Evolutionary conservation across 179 eudicot species (phyloP), one percentile per base, ranked within the genome.

Genomic region (Sideroxylon spinosum): DNA sequence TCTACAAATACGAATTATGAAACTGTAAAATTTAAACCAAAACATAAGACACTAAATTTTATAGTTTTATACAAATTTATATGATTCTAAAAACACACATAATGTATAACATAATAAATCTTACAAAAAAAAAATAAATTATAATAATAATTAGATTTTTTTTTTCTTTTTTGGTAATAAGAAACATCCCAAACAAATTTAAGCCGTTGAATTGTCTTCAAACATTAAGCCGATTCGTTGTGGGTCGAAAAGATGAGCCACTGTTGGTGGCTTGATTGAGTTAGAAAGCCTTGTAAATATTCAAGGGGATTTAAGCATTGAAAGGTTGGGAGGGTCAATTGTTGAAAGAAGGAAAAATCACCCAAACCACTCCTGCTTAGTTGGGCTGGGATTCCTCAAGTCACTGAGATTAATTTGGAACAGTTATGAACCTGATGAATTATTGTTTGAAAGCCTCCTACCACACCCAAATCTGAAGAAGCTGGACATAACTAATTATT

Each of bases 171-270:
- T n/a, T n/a, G n/a, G n/a, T n/a, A n/a, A n/a, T n/a, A n/a, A n/a
- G n/a, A n/a, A n/a, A n/a, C n/a, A n/a, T n/a, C n/a, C n/a, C n/a
- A n/a, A n/a, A n/a, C n/a, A n/a, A n/a, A n/a, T n/a, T n/a, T n/a
- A n/a, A n/a, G n/a, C n/a, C n/a, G 0, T 46, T 75, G 17, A 75
- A 69, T 55, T 55, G 16, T 29, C 77, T 74, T 28, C 77, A 25
- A 0, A 59, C 66, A n/a, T 29, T 74, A 59, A 0, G 49, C 10
- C 14, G 16, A 0, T 74, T 74, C 14, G 10, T 59, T 17, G 50
- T 28, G 19, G 50, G 44, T 22, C 3, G n/a, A 16, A 9, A 53
- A 70, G 6, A 70, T 2, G 12, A 4, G 20, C 74, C 0, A 48
- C 4, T 8, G 67, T 11, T 29, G 23, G 66, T 0, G 52, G 67